Percentiles rank a stretch among this genome's conserved stretches.
phyloP scores from a whole-genome alignment of 306 rosid genomes.

The Betula pendula region DNA sequence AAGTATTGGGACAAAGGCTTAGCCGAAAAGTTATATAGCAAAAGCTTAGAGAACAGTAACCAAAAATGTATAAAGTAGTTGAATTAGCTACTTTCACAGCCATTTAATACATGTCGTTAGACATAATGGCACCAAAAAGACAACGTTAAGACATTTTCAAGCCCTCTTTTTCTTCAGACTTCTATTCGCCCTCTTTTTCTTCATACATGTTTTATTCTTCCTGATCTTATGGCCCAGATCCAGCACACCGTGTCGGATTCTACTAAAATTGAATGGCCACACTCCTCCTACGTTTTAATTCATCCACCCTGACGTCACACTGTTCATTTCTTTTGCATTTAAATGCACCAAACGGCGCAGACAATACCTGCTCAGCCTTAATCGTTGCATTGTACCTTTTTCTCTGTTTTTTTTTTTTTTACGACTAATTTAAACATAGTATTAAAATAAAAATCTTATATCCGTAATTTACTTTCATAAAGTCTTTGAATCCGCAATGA shows the following conservation, averaged over 20 bases:
- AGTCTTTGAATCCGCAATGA: too few relatives aligned
- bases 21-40: too few relatives aligned
- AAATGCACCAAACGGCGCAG: background rate
- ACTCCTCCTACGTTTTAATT: background rate
- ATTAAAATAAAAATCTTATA: too few relatives aligned
- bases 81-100: background rate
- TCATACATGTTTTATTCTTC: background rate
- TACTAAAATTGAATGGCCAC: background rate
- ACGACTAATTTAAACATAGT: too few relatives aligned
- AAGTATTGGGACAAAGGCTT: background rate
- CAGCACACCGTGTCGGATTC: conserved; percentile 15
- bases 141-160: too few relatives aligned
- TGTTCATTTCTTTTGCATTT: background rate
- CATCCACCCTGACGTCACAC: too few relatives aligned
- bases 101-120: background rate
- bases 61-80: too few relatives aligned
- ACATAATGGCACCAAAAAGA: background rate
- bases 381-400: too few relatives aligned
- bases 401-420: too few relatives aligned
- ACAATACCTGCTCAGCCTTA: background rate
- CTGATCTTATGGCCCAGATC: conserved; percentile 7
- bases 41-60: background rate
- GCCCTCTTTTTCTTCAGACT: background rate
- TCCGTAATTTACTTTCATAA: too few relatives aligned
- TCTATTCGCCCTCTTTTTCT: background rate